Evolutionary conservation across 179 eudicot genomes (phyloP).

Genomic region (Beta lomatogona): DNA sequence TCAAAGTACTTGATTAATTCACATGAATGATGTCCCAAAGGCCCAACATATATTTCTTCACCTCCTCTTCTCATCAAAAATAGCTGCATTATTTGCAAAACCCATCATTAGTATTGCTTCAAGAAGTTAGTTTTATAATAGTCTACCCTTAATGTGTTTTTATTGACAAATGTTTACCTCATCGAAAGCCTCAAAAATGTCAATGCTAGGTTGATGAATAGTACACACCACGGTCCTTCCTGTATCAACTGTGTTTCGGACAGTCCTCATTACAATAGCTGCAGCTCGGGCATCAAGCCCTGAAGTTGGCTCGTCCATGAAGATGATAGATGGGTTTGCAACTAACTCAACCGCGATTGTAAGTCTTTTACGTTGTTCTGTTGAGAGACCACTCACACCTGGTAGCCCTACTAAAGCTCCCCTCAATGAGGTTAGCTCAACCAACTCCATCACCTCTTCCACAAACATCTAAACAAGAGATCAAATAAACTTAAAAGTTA

Average conservation of each 20-base stretch:
- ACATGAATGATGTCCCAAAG: conserved; percentile 62
- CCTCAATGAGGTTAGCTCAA: conserved; percentile 59
- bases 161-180: conserved; percentile 42
- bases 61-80: conserved; percentile 80
- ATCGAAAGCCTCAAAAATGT: conserved; percentile 84
- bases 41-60: conserved; percentile 78
- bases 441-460: conserved; percentile 83
- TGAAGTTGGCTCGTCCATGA: conserved; percentile 91
- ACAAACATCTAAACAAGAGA: conserved; percentile 53
- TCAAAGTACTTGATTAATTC: conserved; percentile 71
- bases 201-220: conserved; percentile 86
- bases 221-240: conserved; percentile 90
- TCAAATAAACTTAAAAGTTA: not conserved
- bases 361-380: conserved; percentile 76
- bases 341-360: conserved; percentile 88
- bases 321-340: conserved; percentile 84
- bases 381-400: conserved; percentile 73
- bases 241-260: conserved; percentile 77
- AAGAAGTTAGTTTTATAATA: not conserved
- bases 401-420: conserved; percentile 75
- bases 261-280: conserved; percentile 86
- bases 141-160: too few species aligned
- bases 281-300: conserved; percentile 91
- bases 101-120: not conserved
- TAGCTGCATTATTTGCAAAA: conserved; percentile 42